A percentile compares a stretch with the other conserved stretches of the same genome.
Conservation (phyloP, 305 asterid species). For the Nicotiana rustica region DNA sequence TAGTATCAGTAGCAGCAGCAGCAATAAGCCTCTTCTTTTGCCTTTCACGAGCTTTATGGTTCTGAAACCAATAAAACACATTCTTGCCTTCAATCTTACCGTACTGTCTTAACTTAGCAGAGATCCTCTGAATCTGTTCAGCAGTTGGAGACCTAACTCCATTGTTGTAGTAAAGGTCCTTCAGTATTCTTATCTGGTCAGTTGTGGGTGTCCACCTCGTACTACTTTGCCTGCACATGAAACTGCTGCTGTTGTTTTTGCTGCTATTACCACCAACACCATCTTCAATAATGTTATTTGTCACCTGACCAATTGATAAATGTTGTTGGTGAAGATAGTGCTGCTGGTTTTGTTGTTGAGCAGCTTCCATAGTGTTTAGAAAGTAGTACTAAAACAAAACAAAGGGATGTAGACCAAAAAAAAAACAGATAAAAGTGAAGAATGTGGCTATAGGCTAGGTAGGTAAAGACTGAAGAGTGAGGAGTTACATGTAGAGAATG, state of each 20-base stretch:
- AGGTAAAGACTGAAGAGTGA: conserved; percentile 11
- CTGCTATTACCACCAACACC: conserved; percentile 38
- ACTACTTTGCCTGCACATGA: conserved; percentile 83
- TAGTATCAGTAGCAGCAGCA: conserved; percentile 21
- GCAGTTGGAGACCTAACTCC: conserved; percentile 94
- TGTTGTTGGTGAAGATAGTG: conserved; percentile 41
- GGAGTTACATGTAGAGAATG: conserved; percentile 26
- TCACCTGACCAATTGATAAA: background rate
- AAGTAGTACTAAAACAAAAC: conserved; percentile 31
- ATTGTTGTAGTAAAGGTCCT: conserved; percentile 95
- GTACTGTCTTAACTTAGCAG: conserved; percentile 86
- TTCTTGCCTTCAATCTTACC: conserved; percentile 98
- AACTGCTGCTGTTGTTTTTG: conserved; percentile 35
- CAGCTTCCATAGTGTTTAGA: conserved; percentile 47
- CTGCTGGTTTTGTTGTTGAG: conserved; percentile 38
- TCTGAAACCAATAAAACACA: conserved; percentile 97
- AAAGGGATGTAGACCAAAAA: conserved; percentile 26
- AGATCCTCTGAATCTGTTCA: conserved; percentile 91
- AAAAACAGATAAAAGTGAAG: conserved; percentile 24
- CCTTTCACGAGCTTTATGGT: conserved; percentile 95
- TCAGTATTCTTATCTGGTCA: conserved; percentile 88
- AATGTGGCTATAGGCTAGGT: conserved; percentile 26
- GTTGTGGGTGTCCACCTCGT: conserved; percentile 92
- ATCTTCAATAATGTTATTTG: conserved; percentile 44
- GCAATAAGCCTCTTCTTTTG: conserved; percentile 84